phyloP scores from a whole-genome alignment of 2,329 filamentous ascomycete species.

The Ophiostoma sp. region DNA sequence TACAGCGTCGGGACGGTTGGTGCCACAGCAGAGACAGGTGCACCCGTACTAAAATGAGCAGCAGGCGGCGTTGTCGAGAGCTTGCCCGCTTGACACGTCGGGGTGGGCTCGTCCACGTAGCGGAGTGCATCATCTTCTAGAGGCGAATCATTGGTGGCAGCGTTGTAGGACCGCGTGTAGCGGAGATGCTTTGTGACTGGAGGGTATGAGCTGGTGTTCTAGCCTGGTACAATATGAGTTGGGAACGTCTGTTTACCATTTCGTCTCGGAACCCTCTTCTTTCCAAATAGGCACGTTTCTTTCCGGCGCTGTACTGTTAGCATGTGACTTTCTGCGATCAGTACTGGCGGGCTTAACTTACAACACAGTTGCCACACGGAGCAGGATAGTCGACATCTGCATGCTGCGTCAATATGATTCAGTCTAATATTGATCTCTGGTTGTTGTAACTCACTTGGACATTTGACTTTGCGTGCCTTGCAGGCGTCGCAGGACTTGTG shows the following conservation, averaged over 20 bases:
- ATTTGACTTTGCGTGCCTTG: slow-evolving; percentile 45
- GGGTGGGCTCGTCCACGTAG: slow-evolving; percentile 11
- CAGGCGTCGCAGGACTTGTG: slow-evolving; percentile 43
- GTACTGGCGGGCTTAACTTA: not conserved
- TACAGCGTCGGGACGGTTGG: slow-evolving; percentile 33
- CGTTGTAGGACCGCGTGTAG: not conserved
- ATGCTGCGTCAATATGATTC: not conserved
- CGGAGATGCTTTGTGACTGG: slow-evolving; percentile 21
- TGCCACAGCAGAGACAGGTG: not conserved
- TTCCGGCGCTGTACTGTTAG: slow-evolving; percentile 27
- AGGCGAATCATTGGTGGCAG: not conserved
- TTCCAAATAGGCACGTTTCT: slow-evolving; percentile 27
- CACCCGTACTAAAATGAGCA: not conserved
- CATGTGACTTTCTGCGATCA: not conserved
- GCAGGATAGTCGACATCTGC: slow-evolving; percentile 26
- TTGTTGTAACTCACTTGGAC: slow-evolving; percentile 36
- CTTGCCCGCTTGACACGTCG: slow-evolving; percentile 3
- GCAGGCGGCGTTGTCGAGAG: not conserved
- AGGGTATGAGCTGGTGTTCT: not conserved
- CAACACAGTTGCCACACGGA: slow-evolving; percentile 27
- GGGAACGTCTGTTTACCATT: slow-evolving; percentile 22
- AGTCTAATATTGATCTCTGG: not conserved
- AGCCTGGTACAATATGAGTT: too few species aligned
- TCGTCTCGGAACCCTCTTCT: slow-evolving; percentile 26
- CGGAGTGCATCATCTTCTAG: not conserved